phyloP scores from a whole-genome alignment of 164 flowering plant genomes.

The Magnolia kwangsiensis region DNA sequence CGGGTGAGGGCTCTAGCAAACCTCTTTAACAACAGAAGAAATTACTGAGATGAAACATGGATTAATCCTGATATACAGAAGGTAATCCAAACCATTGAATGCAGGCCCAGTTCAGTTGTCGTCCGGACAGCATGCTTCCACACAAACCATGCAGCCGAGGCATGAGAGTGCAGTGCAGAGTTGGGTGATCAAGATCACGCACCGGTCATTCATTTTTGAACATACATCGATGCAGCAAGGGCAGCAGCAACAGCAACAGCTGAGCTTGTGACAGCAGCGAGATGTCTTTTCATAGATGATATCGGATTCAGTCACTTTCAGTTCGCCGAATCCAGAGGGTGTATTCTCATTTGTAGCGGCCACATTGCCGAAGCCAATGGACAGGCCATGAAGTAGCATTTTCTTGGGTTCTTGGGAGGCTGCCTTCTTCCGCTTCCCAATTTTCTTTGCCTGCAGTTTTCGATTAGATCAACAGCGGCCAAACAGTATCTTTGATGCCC shows the following conservation, averaged over 20 bases:
- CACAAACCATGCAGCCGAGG: slow-evolving; percentile 59
- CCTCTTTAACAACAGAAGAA: too few relatives aligned
- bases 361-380: slow-evolving; percentile 66
- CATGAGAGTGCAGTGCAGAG: slow-evolving; percentile 54
- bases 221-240: slow-evolving; percentile 64
- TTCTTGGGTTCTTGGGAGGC: slow-evolving; percentile 22
- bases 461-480: too few relatives aligned
- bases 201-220: slow-evolving; percentile 56
- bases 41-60: too few relatives aligned
- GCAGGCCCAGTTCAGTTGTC: neutral
- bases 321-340: slow-evolving; percentile 35
- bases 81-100: too few relatives aligned
- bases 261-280: slow-evolving; percentile 46
- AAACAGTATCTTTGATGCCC: too few relatives aligned
- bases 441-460: slow-evolving; percentile 12
- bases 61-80: too few relatives aligned
- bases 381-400: slow-evolving; percentile 29
- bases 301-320: slow-evolving; percentile 30
- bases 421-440: neutral
- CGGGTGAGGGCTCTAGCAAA: too few relatives aligned
- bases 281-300: slow-evolving; percentile 51
- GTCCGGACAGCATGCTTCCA: slow-evolving; percentile 40
- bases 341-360: slow-evolving; percentile 56
- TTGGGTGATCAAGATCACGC: slow-evolving; percentile 53
- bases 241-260: slow-evolving; percentile 53